These are phyloP conservation scores for Ziziphus jujuba DNA, from an alignment of 306 rosid species.

Conservation along the genomic window DNA sequence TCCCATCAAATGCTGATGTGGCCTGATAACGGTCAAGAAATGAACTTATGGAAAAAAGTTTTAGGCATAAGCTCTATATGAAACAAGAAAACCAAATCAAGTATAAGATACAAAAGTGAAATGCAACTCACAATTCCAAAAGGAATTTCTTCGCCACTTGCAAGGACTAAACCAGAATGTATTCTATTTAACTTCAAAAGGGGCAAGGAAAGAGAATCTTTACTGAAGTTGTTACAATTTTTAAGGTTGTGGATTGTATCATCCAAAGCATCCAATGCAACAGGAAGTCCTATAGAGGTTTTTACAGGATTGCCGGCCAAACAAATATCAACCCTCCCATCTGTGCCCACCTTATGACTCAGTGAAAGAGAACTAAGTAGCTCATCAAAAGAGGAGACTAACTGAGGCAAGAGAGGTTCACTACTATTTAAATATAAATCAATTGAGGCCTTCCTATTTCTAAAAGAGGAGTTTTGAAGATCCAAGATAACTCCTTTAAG, in stretches of 20 bases:
- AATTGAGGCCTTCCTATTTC: constrained; percentile 56
- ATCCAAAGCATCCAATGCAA: constrained; percentile 69
- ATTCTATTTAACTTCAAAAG: constrained; percentile 73
- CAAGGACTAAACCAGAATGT: constrained; percentile 81
- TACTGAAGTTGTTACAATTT: constrained; percentile 46
- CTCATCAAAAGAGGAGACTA: constrained; percentile 60
- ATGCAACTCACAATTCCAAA: constrained; percentile 81
- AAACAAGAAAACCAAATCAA: constrained; percentile 7
- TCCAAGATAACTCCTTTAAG: constrained; percentile 46
- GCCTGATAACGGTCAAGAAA: constrained; percentile 49
- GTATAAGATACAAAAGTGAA: constrained; percentile 29
- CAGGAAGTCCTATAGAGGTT: constrained; percentile 79
- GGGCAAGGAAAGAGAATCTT: constrained; percentile 58
- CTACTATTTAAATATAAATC: constrained; percentile 36
- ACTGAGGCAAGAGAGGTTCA: constrained; percentile 39
- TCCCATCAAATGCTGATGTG: constrained; percentile 91
- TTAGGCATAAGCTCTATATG: constrained; percentile 11
- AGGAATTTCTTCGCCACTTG: constrained; percentile 92
- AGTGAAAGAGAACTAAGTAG: constrained; percentile 63
- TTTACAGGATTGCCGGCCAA: constrained; percentile 61
- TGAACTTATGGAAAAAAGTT: constrained; percentile 19
- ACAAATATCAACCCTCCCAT: constrained; percentile 64
- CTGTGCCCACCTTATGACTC: constrained; percentile 42
- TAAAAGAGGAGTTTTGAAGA: constrained; percentile 60
- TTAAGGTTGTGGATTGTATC: constrained; percentile 53